Base-by-base conservation (phyloP, 306 rosid genomes). In the Acacia melanoxylon region DNA sequence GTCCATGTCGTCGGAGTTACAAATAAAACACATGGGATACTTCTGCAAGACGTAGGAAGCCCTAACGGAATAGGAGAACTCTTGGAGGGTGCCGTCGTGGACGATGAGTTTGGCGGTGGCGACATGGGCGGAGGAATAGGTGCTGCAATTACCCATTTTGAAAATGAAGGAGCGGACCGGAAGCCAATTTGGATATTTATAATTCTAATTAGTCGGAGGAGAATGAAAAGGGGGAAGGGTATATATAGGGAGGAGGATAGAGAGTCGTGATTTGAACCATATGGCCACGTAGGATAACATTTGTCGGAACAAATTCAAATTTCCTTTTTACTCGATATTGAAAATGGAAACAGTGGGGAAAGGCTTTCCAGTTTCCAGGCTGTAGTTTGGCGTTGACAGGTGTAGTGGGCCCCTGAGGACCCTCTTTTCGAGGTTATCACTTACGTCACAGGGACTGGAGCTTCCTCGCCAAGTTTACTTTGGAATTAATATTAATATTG, bases 1-100 rank as follows among this genome's bases (percentile, higher is more conserved):
- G 31, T 91, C 98, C 93, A 96, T 88, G 66, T 93, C 97, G 77
- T 96, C 98, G 58, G 99, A 88, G 92, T 93, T 88, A 58, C 97
- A 93, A 4, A 96, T 96, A 22, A 96, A 93, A 33, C 91, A 90
- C 31, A 87, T 54, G 0, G 98, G 97, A 25, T 90, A 72, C 66
- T 88, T 87, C 40, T 91, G 91, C 72, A 96, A 80, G 0, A 93
- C 85, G 81, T 88, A 87, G 0, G 99, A 93, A 14, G 86, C 99
- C 87, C 86, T 92, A 0, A 96, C 90, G 0, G 97, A 97, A 68
- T 88, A 85, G 0, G 94, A 78, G 31, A 78, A 95, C n/a, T 95
- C 96, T 17, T 87, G 91, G 4, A 95, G 65, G 19, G 76, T 76
- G 0, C 99, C 99, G 45, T 95, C 97, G 0, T 85, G 91, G 1